Base-by-base conservation (phyloP, 352 stramenopile species). In the Globisporangium barbulae region DNA sequence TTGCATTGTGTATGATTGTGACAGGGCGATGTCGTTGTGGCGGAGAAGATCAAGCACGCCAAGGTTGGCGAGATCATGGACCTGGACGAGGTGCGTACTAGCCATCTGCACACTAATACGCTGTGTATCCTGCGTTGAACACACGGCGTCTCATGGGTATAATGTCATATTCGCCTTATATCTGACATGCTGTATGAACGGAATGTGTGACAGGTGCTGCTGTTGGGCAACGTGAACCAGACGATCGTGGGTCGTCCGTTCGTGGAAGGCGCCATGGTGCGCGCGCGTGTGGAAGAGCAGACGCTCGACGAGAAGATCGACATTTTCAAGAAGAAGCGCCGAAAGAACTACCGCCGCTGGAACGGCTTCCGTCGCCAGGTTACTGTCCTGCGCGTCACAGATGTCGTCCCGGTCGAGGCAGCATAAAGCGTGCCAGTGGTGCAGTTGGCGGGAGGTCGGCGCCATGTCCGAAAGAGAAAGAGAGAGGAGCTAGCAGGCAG, bases 281-380 rank as follows among this genome's bases (percentile, higher is more conserved):
- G 83, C 53, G 86, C 83, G 13, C 85, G 84, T 45, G 86, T 95
- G 59, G 86, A 95, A 66, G 86, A 95, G 69, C 86, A 95, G 73
- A 95, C 86, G 47, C 67, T 95, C 48, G 86, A 95, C 65, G 80
- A 83, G 57, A 95, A 95, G 70, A 91, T 95, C 58, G 85, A 93
- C 70, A 85, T 95, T 62, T 95, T 95, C 74, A 95, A 95, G 78
- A 95, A 95, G 78, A 93, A 93, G 64, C 84, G 86, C 66, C 79
- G 86, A 89, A 95, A 95, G 78, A 93, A 92, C 71, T 95, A 95
- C 71, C 86, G 85, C 56, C 84, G 86, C 67, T 93, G 85, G 86
- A 93, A 95, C 71, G 86, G 86, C 12, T 93, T 92, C 78, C 86
- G 86, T 73, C 86, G 86, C 54, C 63, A 95, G 70, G 83, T 95